Evolutionary conservation across 1,284 basidiomycete species (phyloP), one percentile per base, ranked within the genome.

Genomic region (Pisolithus thermaeus): DNA sequence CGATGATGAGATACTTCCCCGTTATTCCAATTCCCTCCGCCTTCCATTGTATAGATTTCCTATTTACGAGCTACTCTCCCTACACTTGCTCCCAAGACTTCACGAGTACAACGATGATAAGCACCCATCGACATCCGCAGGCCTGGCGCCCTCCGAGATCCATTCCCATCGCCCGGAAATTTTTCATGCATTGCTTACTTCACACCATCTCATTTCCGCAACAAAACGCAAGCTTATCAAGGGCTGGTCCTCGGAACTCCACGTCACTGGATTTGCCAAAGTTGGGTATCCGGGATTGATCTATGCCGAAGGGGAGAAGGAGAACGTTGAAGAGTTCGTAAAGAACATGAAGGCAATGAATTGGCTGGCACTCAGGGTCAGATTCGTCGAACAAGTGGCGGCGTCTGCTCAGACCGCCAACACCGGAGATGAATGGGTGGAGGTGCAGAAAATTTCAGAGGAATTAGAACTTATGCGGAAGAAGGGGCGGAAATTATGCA

Each of bases 271-370:
- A 0, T 89, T 88, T 61, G 80, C 83, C 5, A 89, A 89, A 66
- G 74, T 84, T 12, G 86, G 87, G 0, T 78, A 89, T 60, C 86
- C 87, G 1, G 85, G 85, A 5, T 72, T 86, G 42, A 84, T 90
- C 50, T 90, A 88, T 56, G 82, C 76, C 20, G 73, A 83, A 58
- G 87, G 87, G 2, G 59, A 61, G 7, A 68, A 70, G 42, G 67
- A 71, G 8, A 70, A 77, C 50, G 69, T 90, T 18, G 76, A 81
- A 56, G 80, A 83, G 56, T 88, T 88, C 59, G 77, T 85, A 2
- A 66, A 64, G 16, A 83, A 83, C 51, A 77, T 90, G 49, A 87
- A 83, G 63, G 76, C 74, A 23, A 87, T 88, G 86, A 84, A 88
- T 59, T 90, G 87, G 87, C 72, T 89, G 1, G 86, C 86, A 11